Conservation (phyloP, 805 yeast species). For the Barnettozyma vustinii region DNA sequence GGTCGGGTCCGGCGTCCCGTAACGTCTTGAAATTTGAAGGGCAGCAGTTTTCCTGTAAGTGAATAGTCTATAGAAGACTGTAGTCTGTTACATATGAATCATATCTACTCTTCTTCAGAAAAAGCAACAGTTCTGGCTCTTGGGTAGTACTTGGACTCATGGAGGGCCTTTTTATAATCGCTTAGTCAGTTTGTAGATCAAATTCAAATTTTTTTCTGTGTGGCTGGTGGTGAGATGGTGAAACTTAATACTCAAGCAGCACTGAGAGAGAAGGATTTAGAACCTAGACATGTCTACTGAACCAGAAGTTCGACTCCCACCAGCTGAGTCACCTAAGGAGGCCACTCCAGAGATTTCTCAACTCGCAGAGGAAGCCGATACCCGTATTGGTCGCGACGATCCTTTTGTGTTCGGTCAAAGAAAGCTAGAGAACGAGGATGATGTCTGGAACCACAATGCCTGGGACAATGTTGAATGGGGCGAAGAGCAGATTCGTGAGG, state of each 20-base stretch:
- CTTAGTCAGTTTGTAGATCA: neutral
- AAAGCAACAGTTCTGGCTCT: no score
- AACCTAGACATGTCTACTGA: neutral
- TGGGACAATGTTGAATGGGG: constrained; percentile 98
- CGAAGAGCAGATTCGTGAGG: constrained; percentile 74
- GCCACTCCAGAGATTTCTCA: neutral
- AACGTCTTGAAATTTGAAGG: no score
- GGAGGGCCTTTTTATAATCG: neutral
- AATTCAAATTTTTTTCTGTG: no score
- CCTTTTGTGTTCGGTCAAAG: constrained; percentile 95
- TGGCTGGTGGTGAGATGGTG: neutral
- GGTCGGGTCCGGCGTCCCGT: no score
- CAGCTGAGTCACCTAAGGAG: neutral
- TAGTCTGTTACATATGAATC: no score
- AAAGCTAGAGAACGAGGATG: constrained; percentile 59
- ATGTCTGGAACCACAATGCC: constrained; percentile 91
- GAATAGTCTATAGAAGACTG: no score
- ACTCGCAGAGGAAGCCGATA: constrained; percentile 20
- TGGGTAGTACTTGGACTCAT: no score
- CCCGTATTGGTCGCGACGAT: constrained; percentile 73
- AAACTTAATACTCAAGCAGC: neutral
- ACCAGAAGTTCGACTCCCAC: neutral
- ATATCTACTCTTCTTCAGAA: no score
- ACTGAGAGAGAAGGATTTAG: neutral
- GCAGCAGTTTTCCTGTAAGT: no score